Evolutionary conservation across 2,329 filamentous ascomycete genomes (phyloP).

Genomic region (Fusarium graminum): DNA sequence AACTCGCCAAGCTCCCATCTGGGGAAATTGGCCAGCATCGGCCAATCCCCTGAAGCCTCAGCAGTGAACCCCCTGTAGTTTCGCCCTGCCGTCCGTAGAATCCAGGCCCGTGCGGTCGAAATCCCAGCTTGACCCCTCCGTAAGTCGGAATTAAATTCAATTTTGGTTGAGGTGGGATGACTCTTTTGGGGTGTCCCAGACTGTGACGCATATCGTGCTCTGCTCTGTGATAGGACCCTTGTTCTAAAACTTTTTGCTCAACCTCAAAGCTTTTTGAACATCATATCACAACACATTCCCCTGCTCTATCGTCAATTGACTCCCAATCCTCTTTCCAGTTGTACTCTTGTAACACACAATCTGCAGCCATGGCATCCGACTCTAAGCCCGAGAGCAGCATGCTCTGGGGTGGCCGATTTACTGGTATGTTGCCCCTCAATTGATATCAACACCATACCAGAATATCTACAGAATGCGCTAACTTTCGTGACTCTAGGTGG

Average conservation of each 20-base stretch:
- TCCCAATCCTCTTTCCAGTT: neutral
- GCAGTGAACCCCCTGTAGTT: slow-evolving; percentile 5
- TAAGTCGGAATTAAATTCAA: slow-evolving; percentile 7
- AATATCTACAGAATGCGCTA: no score
- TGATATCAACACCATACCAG: no score
- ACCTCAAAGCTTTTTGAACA: slow-evolving; percentile 3
- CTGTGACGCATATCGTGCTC: slow-evolving; percentile 13
- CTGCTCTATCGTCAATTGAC: slow-evolving; percentile 3
- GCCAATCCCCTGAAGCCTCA: slow-evolving; percentile 1
- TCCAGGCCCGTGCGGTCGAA: slow-evolving; percentile 1
- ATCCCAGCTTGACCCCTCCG: slow-evolving; percentile 2
- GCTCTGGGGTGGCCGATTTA: slow-evolving; percentile 64
- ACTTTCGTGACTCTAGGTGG: no score
- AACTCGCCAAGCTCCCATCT: neutral
- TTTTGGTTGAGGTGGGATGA: slow-evolving; percentile 7
- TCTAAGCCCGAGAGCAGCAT: neutral
- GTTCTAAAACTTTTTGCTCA: neutral
- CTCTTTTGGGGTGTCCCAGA: neutral
- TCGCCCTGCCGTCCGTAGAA: slow-evolving; percentile 4
- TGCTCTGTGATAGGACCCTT: neutral
- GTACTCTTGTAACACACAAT: neutral
- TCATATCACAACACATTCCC: slow-evolving; percentile 13
- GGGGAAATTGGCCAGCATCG: slow-evolving; percentile 14
- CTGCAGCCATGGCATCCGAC: slow-evolving; percentile 47
- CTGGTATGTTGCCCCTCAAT: slow-evolving; percentile 29